Conservation (phyloP, 1,284 basidiomycete genomes). For the Ceratobasidium papillatum region DNA sequence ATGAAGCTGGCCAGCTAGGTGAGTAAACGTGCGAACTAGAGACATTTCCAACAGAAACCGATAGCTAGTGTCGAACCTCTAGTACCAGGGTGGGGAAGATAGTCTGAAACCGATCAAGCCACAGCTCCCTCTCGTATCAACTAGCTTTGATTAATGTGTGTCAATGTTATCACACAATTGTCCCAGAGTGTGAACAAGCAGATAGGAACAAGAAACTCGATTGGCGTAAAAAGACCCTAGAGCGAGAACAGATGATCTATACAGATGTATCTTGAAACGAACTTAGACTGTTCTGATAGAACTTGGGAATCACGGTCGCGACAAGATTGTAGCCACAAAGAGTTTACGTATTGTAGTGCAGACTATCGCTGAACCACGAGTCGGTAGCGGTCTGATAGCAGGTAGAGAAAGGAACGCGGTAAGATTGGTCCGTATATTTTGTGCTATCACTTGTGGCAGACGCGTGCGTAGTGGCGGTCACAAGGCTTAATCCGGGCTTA, state of each 20-base stretch:
- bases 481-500: slow-evolving; percentile 1
- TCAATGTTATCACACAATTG: not conserved
- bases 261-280: not conserved
- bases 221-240: not conserved
- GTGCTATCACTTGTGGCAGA: not conserved
- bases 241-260: not conserved
- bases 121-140: not conserved
- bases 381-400: too few relatives aligned
- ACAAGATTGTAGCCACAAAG: not conserved
- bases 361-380: too few relatives aligned
- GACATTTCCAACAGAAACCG: slow-evolving; percentile 50
- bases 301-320: not conserved
- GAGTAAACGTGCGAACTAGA: slow-evolving; percentile 60
- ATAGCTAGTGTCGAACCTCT: not conserved
- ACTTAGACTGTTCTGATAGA: not conserved
- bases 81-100: not conserved
- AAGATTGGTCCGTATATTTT: too few relatives aligned
- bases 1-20: slow-evolving; percentile 69
- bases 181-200: not conserved
- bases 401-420: too few relatives aligned
- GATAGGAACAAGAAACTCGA: not conserved
- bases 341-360: not conserved
- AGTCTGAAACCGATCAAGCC: not conserved
- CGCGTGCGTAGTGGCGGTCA: not conserved
- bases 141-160: not conserved